These are phyloP conservation scores for Blakeslea trispora DNA, from an alignment of 371 early-diverging fungal species.

Conservation along the genomic window DNA sequence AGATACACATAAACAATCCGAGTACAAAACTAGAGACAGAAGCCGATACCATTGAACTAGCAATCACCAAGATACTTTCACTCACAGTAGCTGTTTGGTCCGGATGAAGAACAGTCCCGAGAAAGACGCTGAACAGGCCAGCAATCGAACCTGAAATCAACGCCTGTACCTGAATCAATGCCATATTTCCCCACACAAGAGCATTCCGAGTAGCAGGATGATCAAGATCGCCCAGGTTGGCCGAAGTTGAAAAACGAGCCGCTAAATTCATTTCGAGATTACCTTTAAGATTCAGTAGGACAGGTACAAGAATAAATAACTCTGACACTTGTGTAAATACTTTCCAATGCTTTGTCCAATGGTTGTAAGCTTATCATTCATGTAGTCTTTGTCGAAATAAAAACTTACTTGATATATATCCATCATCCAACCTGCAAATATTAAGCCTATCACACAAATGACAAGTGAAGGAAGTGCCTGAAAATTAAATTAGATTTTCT, in stretches of 20 bases:
- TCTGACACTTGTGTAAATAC: constrained; percentile 74
- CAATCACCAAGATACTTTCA: constrained; percentile 68
- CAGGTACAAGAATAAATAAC: constrained; percentile 84
- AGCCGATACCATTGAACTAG: constrained; percentile 74
- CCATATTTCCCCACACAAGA: constrained; percentile 69
- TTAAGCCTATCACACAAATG: constrained; percentile 72
- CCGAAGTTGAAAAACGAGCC: constrained; percentile 80
- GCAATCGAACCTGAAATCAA: constrained; percentile 70
- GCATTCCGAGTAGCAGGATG: constrained; percentile 45
- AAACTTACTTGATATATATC: constrained; percentile 66
- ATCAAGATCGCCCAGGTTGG: constrained; percentile 70
- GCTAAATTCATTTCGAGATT: constrained; percentile 91
- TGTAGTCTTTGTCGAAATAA: background rate
- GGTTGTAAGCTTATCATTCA: background rate
- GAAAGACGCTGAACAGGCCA: constrained; percentile 64
- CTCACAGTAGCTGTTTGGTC: constrained; percentile 41
- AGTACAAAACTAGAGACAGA: constrained; percentile 72
- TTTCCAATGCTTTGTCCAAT: constrained; percentile 74
- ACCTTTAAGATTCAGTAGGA: constrained; percentile 85
- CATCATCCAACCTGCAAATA: constrained; percentile 76
- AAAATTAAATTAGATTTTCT: too few relatives aligned
- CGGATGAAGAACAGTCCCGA: constrained; percentile 64
- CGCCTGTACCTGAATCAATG: constrained; percentile 74
- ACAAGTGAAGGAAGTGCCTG: constrained; percentile 77
- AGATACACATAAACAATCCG: constrained; percentile 72